A percentile compares a stretch with the other conserved stretches of the same genome.
Conservation (phyloP, 2,329 filamentous ascomycete species). For the Neospermospora avenae region DNA sequence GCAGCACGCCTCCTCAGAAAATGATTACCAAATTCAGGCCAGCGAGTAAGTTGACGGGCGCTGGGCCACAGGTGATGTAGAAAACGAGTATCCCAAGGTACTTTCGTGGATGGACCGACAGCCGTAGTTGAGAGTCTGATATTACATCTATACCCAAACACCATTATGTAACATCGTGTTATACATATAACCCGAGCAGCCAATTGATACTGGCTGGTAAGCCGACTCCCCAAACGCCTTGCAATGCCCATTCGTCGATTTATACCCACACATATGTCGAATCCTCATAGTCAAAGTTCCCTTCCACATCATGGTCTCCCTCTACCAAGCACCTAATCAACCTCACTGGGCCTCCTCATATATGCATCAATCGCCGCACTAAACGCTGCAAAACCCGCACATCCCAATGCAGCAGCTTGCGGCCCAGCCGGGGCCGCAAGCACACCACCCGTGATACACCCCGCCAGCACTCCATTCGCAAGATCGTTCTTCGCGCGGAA, state of each 20-base stretch:
- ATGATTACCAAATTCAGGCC: too few species aligned
- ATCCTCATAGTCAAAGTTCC: neutral
- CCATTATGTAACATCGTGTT: neutral
- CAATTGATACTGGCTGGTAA: neutral
- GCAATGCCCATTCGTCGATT: neutral
- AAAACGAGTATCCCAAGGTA: too few species aligned
- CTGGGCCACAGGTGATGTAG: too few species aligned
- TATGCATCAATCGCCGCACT: constrained; percentile 88
- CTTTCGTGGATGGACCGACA: too few species aligned
- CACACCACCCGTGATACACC: constrained; percentile 87
- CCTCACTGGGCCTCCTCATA: constrained; percentile 73
- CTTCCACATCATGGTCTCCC: neutral
- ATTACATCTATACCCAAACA: neutral
- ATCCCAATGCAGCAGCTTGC: constrained; percentile 82
- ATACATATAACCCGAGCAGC: neutral
- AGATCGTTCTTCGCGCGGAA: constrained; percentile 92
- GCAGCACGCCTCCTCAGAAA: too few species aligned
- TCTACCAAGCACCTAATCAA: constrained; percentile 34
- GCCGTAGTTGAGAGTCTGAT: neutral
- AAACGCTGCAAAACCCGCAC: constrained; percentile 91
- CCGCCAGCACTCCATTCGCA: constrained; percentile 79
- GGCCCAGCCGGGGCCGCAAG: constrained; percentile 84
- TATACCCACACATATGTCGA: constrained; percentile 2
- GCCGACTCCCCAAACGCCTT: constrained; percentile 3
- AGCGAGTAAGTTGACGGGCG: too few species aligned